Percentiles rank a stretch among this genome's conserved stretches.
These are phyloP conservation scores for Phytopythium vexans DNA, from an alignment of 352 stramenopile species.

Conservation along the genomic window DNA sequence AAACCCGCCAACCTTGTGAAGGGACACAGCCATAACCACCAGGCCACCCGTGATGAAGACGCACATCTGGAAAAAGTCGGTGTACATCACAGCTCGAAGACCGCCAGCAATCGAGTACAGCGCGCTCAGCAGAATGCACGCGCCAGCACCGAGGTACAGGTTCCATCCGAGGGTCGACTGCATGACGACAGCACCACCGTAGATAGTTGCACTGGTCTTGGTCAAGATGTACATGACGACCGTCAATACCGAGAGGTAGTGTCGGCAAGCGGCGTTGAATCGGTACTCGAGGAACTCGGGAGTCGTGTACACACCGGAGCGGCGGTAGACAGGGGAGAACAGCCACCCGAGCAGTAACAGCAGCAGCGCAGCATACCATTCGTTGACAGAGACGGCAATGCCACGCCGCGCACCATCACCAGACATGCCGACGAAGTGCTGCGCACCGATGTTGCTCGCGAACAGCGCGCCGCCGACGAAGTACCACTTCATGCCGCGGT, in stretches of 20 bases:
- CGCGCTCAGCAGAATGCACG: constrained; percentile 48
- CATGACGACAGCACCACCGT: constrained; percentile 60
- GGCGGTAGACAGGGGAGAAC: constrained; percentile 62
- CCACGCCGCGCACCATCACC: constrained; percentile 53
- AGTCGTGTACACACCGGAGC: constrained; percentile 52
- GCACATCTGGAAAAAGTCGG: constrained; percentile 66
- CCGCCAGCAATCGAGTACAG: constrained; percentile 61
- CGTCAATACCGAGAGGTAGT: constrained; percentile 60
- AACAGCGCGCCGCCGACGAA: constrained; percentile 65
- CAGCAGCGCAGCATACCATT: constrained; percentile 57
- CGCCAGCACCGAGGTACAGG: constrained; percentile 42
- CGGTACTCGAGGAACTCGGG: constrained; percentile 52
- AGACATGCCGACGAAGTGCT: constrained; percentile 73
- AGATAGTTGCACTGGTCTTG: constrained; percentile 68
- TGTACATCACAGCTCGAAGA: constrained; percentile 69
- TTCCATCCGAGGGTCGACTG: constrained; percentile 61
- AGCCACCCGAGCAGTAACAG: constrained; percentile 59
- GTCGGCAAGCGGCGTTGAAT: constrained; percentile 39
- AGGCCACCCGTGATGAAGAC: constrained; percentile 57
- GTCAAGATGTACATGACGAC: constrained; percentile 68
- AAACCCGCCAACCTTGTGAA: constrained; percentile 54
- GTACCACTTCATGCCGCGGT: constrained; percentile 66
- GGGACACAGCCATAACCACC: constrained; percentile 49
- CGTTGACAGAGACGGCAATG: constrained; percentile 61
- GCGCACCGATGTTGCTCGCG: constrained; percentile 63